Conservation (phyloP, 2,329 filamentous ascomycete genomes). For the Beauveria sp. region DNA sequence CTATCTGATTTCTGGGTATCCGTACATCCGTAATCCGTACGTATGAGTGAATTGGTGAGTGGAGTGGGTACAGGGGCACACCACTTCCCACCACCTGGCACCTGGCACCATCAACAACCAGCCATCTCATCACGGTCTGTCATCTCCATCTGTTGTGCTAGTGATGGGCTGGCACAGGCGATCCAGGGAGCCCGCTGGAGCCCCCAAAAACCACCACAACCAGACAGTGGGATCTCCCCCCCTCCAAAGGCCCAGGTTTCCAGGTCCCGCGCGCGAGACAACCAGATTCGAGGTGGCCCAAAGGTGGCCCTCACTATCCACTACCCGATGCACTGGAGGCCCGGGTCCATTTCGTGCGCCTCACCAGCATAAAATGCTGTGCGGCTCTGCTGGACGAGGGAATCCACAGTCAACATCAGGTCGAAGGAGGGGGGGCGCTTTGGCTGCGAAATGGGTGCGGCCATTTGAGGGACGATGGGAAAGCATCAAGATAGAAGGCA, state of each 20-base stretch:
- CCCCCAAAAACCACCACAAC: background rate
- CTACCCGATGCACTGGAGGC: constrained; percentile 7
- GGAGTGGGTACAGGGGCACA: background rate
- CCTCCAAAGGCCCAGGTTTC: background rate
- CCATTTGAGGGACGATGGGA: background rate
- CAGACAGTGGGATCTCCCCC: constrained; percentile 1
- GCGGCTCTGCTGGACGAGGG: constrained; percentile 10
- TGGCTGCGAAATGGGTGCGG: background rate
- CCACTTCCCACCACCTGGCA: background rate
- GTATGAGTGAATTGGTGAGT: background rate
- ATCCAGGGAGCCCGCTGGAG: constrained; percentile 3
- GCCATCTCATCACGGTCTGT: background rate
- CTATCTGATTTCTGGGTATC: background rate
- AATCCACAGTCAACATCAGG: constrained; percentile 13
- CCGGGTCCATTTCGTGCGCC: constrained; percentile 3
- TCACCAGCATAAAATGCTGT: constrained; percentile 9
- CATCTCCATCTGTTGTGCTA: constrained; percentile 3
- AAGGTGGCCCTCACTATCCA: background rate
- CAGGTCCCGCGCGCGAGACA: background rate
- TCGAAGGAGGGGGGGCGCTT: constrained; percentile 1
- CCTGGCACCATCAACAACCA: background rate
- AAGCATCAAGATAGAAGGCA: background rate
- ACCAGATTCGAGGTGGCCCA: background rate
- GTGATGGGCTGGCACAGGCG: background rate
- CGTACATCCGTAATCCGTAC: too few relatives aligned